phyloP scores from a whole-genome alignment of 441 rosid species.

The Jatropha podagrica region DNA sequence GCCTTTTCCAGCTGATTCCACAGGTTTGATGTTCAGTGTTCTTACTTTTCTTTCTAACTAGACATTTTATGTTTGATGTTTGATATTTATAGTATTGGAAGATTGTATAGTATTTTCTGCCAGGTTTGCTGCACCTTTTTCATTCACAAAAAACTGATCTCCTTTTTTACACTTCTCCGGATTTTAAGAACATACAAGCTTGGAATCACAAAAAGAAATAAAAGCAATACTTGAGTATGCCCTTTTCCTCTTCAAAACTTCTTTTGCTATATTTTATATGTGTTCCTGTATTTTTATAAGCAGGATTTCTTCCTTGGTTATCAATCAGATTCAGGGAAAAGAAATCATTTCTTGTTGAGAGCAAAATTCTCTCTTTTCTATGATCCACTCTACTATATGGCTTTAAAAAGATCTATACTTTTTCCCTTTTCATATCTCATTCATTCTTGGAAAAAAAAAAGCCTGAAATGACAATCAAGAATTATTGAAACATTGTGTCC shows the following conservation, averaged over 20 bases:
- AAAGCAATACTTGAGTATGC: background rate
- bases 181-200: background rate
- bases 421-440: background rate
- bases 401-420: background rate
- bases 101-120: background rate
- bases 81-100: too few species aligned
- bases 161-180: background rate
- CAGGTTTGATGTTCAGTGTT: background rate
- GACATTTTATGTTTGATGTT: background rate
- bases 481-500: background rate
- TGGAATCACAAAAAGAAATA: background rate
- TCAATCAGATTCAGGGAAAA: slow-evolving; percentile 6
- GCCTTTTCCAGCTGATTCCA: background rate
- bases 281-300: background rate
- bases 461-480: background rate
- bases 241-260: background rate
- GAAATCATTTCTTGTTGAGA: background rate
- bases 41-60: background rate
- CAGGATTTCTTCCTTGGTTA: background rate
- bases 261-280: background rate
- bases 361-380: background rate
- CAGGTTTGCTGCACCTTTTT: background rate
- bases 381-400: background rate
- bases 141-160: background rate
- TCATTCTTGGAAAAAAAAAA: background rate